phyloP scores from a whole-genome alignment of 345 rosid genomes.

The Populus tremula region DNA sequence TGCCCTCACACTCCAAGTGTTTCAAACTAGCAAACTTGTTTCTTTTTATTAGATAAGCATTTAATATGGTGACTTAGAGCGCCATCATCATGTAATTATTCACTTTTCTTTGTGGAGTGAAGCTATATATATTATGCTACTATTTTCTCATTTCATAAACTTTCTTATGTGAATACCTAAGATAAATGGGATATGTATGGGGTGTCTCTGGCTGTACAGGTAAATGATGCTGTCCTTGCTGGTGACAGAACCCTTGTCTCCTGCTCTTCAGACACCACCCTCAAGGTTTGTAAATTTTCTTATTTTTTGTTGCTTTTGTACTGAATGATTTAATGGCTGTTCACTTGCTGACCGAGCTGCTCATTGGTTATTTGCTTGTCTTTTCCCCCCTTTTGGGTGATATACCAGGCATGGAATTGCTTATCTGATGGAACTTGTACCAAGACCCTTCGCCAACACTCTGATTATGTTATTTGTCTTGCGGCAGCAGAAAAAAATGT shows the following conservation, averaged over 20 bases:
- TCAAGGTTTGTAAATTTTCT: slow-evolving; percentile 59
- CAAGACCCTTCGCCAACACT: slow-evolving; percentile 85
- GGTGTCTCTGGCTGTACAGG: slow-evolving; percentile 46
- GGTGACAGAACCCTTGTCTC: slow-evolving; percentile 87
- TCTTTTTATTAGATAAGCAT: background rate
- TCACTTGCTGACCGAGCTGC: background rate
- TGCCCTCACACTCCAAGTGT: background rate
- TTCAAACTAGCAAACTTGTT: background rate
- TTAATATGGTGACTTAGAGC: slow-evolving; percentile 7
- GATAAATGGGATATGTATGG: slow-evolving; percentile 1
- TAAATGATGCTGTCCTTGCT: slow-evolving; percentile 77
- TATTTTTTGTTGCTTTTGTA: slow-evolving; percentile 7
- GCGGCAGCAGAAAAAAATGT: slow-evolving; percentile 90
- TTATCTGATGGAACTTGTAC: slow-evolving; percentile 82
- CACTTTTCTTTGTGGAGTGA: background rate
- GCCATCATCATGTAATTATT: background rate
- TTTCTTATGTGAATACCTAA: background rate
- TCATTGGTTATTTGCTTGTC: slow-evolving; percentile 6
- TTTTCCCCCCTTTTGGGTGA: slow-evolving; percentile 12
- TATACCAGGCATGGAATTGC: slow-evolving; percentile 77
- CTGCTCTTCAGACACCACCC: slow-evolving; percentile 91
- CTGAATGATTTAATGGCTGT: background rate
- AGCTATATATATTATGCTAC: background rate
- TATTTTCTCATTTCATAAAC: background rate
- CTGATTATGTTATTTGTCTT: slow-evolving; percentile 95